A percentile compares a stretch with the other conserved stretches of the same genome.
phyloP scores from a whole-genome alignment of 352 stramenopile genomes.

The Aphanomyces cochlioides region DNA sequence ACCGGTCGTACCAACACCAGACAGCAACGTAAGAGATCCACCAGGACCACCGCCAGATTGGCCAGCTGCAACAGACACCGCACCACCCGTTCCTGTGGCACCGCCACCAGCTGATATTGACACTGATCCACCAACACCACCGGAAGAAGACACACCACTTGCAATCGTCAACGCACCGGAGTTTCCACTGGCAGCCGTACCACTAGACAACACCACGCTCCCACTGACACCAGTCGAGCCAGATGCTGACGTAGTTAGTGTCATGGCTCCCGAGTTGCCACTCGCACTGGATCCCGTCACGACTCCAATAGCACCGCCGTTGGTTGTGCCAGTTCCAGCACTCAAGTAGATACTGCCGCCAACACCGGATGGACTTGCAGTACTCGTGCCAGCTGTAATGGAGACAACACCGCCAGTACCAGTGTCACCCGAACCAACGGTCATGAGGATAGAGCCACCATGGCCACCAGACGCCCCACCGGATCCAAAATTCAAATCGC shows the following conservation, averaged over 20 bases:
- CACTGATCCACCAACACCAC: slow-evolving; percentile 25
- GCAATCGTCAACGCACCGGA: slow-evolving; percentile 36
- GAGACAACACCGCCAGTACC: too few relatives aligned
- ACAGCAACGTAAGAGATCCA: slow-evolving; percentile 16
- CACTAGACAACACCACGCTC: slow-evolving; percentile 37
- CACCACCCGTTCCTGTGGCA: background rate
- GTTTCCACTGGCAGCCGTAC: slow-evolving; percentile 33
- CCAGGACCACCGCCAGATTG: background rate
- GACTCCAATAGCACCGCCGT: too few relatives aligned
- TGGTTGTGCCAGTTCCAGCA: too few relatives aligned
- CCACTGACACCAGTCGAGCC: slow-evolving; percentile 28
- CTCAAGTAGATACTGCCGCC: too few relatives aligned
- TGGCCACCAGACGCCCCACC: too few relatives aligned
- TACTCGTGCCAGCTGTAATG: too few relatives aligned
- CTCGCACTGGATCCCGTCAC: too few relatives aligned
- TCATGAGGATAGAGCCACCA: too few relatives aligned
- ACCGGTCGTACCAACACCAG: background rate
- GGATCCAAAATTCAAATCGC: too few relatives aligned
- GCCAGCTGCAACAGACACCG: background rate
- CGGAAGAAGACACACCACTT: background rate
- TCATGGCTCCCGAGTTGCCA: background rate
- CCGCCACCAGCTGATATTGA: background rate
- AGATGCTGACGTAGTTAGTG: background rate
- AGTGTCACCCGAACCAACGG: too few relatives aligned
- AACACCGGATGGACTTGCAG: too few relatives aligned